Conservation (phyloP, 1,284 basidiomycete species). For the Bothia castanella region DNA sequence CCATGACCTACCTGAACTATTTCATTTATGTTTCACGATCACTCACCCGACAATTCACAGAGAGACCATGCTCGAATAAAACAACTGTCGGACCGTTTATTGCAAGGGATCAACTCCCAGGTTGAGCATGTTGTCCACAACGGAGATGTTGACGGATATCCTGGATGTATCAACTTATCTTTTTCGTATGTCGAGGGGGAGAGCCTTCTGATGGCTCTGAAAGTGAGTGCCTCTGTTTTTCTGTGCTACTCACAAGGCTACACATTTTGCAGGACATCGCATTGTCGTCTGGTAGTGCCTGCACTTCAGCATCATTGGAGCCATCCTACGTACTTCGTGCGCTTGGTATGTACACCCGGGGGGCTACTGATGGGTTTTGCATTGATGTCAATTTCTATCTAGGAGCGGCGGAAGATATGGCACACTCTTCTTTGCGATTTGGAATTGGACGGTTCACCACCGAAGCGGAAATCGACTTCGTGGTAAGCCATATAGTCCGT, state of each 20-base stretch:
- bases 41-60: constrained; percentile 38
- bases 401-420: constrained; percentile 98
- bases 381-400: constrained; percentile 7
- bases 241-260: neutral
- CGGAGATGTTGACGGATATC: constrained; percentile 85
- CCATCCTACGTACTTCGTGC: constrained; percentile 98
- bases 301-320: constrained; percentile 97
- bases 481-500: constrained; percentile 83
- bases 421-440: constrained; percentile 96
- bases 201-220: constrained; percentile 96
- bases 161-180: constrained; percentile 92
- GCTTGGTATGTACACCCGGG: constrained; percentile 53
- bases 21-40: constrained; percentile 5
- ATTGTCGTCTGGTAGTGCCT: constrained; percentile 95
- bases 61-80: constrained; percentile 81
- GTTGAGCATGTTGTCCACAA: constrained; percentile 93
- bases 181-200: constrained; percentile 99
- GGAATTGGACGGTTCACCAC: constrained; percentile 99
- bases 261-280: constrained; percentile 74
- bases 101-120: constrained; percentile 76
- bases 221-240: constrained; percentile 56
- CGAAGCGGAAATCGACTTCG: constrained; percentile 95
- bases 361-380: neutral
- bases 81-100: constrained; percentile 77
- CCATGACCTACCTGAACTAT: constrained; percentile 15